Evolutionary conservation across 257 asterid species (phyloP).

Genomic region (Solanum appendiculatum): DNA sequence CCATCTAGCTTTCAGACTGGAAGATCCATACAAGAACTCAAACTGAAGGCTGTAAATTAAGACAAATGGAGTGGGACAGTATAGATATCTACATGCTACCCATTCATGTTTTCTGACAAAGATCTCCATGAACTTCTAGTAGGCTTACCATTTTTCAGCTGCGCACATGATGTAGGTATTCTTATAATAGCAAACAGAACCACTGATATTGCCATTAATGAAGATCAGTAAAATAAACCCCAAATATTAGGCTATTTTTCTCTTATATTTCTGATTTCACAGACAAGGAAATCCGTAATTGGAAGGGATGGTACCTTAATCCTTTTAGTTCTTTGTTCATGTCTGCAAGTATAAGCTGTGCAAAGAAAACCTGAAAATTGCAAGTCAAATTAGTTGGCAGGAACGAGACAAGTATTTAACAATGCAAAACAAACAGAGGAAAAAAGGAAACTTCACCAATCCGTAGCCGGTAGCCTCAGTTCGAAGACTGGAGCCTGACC

Average conservation of each 20-base stretch:
- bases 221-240: neutral
- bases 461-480: conserved; percentile 99
- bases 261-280: neutral
- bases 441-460: conserved; percentile 43
- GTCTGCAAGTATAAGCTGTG: conserved; percentile 96
- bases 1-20: neutral
- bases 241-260: neutral
- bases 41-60: neutral
- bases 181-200: neutral
- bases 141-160: neutral
- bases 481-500: conserved; percentile 96
- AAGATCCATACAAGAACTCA: neutral
- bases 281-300: neutral
- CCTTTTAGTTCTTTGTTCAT: conserved; percentile 97
- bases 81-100: neutral
- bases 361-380: conserved; percentile 73
- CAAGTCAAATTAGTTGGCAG: conserved; percentile 11
- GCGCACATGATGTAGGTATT: neutral
- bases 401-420: neutral
- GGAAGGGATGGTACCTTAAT: conserved; percentile 52
- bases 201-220: neutral
- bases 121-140: neutral
- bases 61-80: neutral
- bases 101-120: neutral
- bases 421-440: neutral